These are phyloP conservation scores for Ramularia collo-cygni DNA, from an alignment of 2,329 filamentous ascomycete genomes.

Conservation along the genomic window DNA sequence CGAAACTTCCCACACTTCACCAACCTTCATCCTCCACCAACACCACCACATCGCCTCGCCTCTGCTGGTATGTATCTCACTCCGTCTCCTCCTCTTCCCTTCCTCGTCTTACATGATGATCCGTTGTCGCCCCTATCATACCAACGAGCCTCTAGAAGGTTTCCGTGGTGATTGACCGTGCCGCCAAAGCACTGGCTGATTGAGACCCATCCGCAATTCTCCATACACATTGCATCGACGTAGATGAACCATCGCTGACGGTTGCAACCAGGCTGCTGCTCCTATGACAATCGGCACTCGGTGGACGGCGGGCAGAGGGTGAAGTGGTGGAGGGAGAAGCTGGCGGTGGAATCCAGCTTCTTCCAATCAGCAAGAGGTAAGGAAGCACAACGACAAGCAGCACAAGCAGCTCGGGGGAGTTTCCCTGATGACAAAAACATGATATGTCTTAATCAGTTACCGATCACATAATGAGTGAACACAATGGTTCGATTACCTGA, in stretches of 20 bases:
- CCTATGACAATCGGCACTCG: background rate
- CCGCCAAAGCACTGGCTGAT: conserved; percentile 55
- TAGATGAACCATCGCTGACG: conserved; percentile 11
- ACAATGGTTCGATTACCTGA: conserved; percentile 46
- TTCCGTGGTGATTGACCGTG: conserved; percentile 55
- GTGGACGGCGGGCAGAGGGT: conserved; percentile 3
- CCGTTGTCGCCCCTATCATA: conserved; percentile 60
- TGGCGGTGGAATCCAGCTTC: too few relatives aligned
- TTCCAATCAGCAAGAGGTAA: too few relatives aligned
- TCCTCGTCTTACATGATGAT: conserved; percentile 44
- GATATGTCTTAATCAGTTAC: conserved; percentile 44
- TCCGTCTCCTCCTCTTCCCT: conserved; percentile 15
- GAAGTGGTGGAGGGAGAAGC: background rate
- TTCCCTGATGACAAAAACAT: conserved; percentile 39
- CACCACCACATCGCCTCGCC: conserved; percentile 3
- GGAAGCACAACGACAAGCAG: too few relatives aligned
- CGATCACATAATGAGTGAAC: conserved; percentile 37
- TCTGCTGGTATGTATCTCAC: conserved; percentile 14
- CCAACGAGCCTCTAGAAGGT: conserved; percentile 27
- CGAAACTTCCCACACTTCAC: background rate
- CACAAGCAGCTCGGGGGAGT: too few relatives aligned
- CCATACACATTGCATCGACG: conserved; percentile 2
- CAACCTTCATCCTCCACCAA: conserved; percentile 8
- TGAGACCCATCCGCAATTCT: conserved; percentile 10
- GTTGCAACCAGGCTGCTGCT: background rate